phyloP scores from a whole-genome alignment of 768 basidiomycete species.

The Chiua virens region DNA sequence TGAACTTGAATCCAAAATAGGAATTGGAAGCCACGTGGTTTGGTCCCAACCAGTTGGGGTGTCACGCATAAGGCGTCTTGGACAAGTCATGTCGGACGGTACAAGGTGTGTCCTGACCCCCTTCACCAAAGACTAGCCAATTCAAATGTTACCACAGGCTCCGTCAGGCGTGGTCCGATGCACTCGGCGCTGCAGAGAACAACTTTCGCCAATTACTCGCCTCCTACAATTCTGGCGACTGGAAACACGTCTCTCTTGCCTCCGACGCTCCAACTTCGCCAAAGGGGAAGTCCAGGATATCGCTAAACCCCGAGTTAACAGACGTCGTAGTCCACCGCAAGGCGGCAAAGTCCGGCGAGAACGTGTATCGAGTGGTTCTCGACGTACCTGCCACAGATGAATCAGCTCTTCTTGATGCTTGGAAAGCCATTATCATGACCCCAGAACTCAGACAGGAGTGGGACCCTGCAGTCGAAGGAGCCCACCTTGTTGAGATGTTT shows the following conservation, averaged over 20 bases:
- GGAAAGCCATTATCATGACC: constrained; percentile 79
- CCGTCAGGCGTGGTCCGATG: constrained; percentile 78
- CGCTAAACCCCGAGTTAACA: constrained; percentile 55
- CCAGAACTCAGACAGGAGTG: constrained; percentile 88
- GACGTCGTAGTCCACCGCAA: constrained; percentile 82
- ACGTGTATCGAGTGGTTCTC: constrained; percentile 76
- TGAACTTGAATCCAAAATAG: too few species aligned
- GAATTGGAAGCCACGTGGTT: background rate
- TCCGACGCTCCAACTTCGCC: constrained; percentile 40
- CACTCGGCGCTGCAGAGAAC: constrained; percentile 71
- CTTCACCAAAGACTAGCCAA: background rate
- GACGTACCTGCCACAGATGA: constrained; percentile 69
- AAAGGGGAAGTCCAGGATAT: constrained; percentile 62
- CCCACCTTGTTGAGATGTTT: constrained; percentile 80
- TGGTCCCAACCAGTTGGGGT: background rate
- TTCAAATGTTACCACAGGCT: constrained; percentile 47
- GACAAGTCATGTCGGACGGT: constrained; percentile 53
- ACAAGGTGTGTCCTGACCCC: constrained; percentile 43
- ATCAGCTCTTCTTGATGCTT: constrained; percentile 63
- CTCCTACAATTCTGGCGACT: constrained; percentile 66
- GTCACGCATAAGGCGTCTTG: background rate
- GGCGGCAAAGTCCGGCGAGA: constrained; percentile 66
- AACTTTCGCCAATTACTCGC: constrained; percentile 78
- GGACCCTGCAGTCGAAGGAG: constrained; percentile 91
- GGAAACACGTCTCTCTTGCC: constrained; percentile 73